Evolutionary conservation across 768 basidiomycete species (phyloP), one percentile per base, ranked within the genome.

Genomic region (Xerocomus brunneocitrinus): DNA sequence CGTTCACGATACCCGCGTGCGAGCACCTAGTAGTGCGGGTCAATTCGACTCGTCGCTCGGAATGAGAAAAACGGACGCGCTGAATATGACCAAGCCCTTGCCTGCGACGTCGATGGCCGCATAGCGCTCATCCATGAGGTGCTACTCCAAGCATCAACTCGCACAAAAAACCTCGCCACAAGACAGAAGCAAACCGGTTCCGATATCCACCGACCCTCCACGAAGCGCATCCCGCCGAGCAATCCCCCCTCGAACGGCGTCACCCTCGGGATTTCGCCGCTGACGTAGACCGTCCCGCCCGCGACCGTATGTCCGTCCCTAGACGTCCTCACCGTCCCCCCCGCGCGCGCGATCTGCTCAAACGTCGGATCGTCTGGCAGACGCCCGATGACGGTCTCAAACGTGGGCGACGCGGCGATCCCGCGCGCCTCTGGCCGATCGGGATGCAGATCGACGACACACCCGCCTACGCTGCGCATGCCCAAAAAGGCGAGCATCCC

Each of bases 1-100:
- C 91, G 57, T 93, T 93, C 41, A 89, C 84, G 50, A 92, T 90
- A 1, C 90, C 91, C 3, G 91, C 90, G 70, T 92, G 90, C 6
- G 83, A 84, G 58, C 83, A 85, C 28, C 80, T 82, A 41, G 49
- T 82, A 41, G 49, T 16, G 44, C 30, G 16, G 19, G 28, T 52
- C 19, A 41, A 46, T 48, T 35, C 25, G 19, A 45, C 30, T 24
- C 3, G n/a, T 27, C 9, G 27, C 35, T 16, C 16, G 25, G 8
- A 49, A 47, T 14, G 14, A 52, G 9, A 41, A 9, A 38, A 10
- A 77, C 89, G 67, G 55, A 89, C 85, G 91, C 83, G 73, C 87
- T 91, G 69, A 94, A 91, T 51, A 93, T 76, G 24, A 92, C 78
- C 49, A 92, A 69, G 1, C 91, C 91, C 63, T 89, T 91, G 8